Conservation (phyloP, 2,329 filamentous ascomycete genomes). For the Sarocladiaceae sp. region DNA sequence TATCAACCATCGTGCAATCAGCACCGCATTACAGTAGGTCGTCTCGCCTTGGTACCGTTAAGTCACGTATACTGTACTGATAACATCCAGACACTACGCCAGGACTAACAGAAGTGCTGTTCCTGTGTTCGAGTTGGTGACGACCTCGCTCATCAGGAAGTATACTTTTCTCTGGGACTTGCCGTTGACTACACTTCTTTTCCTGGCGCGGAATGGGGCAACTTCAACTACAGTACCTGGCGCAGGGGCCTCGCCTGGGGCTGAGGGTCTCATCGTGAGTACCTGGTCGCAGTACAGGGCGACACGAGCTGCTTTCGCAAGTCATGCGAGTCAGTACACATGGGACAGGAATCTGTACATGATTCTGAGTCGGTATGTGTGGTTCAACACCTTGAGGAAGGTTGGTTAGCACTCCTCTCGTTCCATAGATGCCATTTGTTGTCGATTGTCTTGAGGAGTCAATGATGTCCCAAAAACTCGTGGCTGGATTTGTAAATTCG, state of each 20-base stretch:
- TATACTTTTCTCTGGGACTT: constrained; percentile 34
- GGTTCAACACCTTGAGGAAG: constrained; percentile 26
- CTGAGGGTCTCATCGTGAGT: constrained; percentile 30
- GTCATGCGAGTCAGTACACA: constrained; percentile 34
- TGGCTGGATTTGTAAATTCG: too few relatives aligned
- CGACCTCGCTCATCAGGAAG: constrained; percentile 29
- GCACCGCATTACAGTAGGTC: constrained; percentile 29
- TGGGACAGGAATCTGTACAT: constrained; percentile 36
- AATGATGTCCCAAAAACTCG: too few relatives aligned
- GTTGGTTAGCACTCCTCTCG: not conserved
- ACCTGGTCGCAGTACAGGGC: constrained; percentile 29
- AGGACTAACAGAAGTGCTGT: constrained; percentile 23
- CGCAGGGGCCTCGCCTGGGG: constrained; percentile 3
- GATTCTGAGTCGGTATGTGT: constrained; percentile 34
- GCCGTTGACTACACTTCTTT: constrained; percentile 31
- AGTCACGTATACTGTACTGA: not conserved
- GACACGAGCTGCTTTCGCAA: constrained; percentile 31
- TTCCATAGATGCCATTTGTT: too few relatives aligned
- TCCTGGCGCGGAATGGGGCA: constrained; percentile 13
- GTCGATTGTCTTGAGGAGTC: too few relatives aligned
- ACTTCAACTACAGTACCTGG: not conserved
- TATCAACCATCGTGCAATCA: constrained; percentile 35
- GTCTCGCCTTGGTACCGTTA: not conserved
- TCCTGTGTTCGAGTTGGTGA: constrained; percentile 30
- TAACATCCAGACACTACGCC: constrained; percentile 21